Percentiles rank a stretch among this genome's conserved stretches.
phyloP scores from a whole-genome alignment of 441 rosid genomes.

The Croton laevigatus region DNA sequence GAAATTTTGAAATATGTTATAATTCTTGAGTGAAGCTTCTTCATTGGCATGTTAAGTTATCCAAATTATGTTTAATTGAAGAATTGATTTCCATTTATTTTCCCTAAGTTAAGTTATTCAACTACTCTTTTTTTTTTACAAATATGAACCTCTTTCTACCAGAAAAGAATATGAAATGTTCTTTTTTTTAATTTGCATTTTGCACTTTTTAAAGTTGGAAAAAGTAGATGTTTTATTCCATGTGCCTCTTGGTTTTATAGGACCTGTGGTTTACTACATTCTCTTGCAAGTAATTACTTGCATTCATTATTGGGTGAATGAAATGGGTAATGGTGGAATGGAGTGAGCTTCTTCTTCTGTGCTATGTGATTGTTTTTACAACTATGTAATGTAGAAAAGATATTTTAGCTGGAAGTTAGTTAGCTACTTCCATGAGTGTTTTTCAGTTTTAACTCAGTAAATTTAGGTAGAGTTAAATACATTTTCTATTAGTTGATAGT shows the following conservation, averaged over 20 bases:
- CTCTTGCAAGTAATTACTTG: not conserved
- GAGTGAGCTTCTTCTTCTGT: not conserved
- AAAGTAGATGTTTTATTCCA: not conserved
- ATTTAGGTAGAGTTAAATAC: too few species aligned
- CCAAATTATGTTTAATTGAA: not conserved
- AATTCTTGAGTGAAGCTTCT: not conserved
- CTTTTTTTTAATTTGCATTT: not conserved
- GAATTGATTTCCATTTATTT: not conserved
- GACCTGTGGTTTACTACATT: not conserved
- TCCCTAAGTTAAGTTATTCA: not conserved
- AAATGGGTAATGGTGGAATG: not conserved
- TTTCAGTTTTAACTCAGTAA: not conserved
- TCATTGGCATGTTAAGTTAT: not conserved
- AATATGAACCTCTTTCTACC: not conserved
- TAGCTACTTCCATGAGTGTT: not conserved
- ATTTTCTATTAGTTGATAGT: too few species aligned
- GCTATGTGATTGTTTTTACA: not conserved
- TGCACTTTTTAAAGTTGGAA: not conserved
- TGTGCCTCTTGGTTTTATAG: not conserved
- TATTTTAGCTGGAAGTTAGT: not conserved
- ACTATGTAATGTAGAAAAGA: not conserved
- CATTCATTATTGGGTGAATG: not conserved
- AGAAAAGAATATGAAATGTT: not conserved
- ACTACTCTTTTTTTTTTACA: not conserved
- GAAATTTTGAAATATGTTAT: not conserved